Evolutionary conservation across 129 eudicot genomes (phyloP).

Genomic region (Centella asiatica): DNA sequence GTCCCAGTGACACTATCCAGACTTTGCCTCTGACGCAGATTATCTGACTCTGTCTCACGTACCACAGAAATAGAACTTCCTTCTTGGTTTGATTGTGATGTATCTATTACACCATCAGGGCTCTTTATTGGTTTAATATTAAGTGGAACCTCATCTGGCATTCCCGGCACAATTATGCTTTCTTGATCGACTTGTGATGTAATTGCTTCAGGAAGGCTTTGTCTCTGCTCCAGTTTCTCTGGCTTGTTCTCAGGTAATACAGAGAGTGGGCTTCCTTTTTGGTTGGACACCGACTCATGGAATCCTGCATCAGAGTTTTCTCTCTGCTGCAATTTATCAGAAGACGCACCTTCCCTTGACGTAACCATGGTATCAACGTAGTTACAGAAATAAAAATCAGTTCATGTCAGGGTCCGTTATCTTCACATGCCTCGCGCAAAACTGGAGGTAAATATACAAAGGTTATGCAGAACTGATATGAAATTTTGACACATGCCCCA

Average conservation of each 20-base stretch:
- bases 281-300: conserved; percentile 14
- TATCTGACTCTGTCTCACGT: conserved; percentile 25
- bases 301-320: conserved; percentile 22
- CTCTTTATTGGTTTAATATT: conserved; percentile 23
- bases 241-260: conserved; percentile 6
- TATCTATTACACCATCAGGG: conserved; percentile 17
- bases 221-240: conserved; percentile 14
- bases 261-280: conserved; percentile 5
- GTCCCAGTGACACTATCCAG: conserved; percentile 20
- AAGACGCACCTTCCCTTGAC: conserved; percentile 17
- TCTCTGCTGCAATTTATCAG: conserved; percentile 18
- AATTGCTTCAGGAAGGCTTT: conserved; percentile 11
- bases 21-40: conserved; percentile 19
- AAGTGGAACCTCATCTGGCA: conserved; percentile 27
- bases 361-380: conserved; percentile 22
- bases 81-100: conserved; percentile 13
- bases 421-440: conserved; percentile 10
- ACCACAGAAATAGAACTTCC: conserved; percentile 7
- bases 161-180: conserved; percentile 22
- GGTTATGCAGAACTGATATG: conserved; percentile 8
- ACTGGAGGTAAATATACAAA: conserved; percentile 3
- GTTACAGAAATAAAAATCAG: conserved; percentile 6
- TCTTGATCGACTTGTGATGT: conserved; percentile 27
- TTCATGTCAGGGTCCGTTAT: conserved; percentile 16
- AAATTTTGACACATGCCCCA: conserved; percentile 3